Percentiles rank a stretch among this genome's conserved stretches.
Conservation (phyloP, 2,329 filamentous ascomycete genomes). For the Coniochaeta hoffmannii region DNA sequence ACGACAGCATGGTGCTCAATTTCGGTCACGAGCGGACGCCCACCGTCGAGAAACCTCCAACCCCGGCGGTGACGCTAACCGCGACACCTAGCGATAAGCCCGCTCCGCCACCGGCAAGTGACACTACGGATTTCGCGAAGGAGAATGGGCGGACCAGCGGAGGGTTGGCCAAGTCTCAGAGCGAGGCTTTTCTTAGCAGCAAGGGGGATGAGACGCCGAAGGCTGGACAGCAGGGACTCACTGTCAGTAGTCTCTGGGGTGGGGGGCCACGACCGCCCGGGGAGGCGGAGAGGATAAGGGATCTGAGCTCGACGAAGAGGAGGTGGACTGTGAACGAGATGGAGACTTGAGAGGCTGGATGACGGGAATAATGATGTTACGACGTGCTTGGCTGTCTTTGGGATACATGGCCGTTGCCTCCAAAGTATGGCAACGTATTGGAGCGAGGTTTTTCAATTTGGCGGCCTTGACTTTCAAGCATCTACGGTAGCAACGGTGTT, state of each 20-base stretch:
- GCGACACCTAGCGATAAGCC: neutral
- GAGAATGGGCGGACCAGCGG: neutral
- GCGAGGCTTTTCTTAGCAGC: slow-evolving; percentile 1
- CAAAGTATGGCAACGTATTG: no score
- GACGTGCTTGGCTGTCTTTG: neutral
- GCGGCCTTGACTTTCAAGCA: no score
- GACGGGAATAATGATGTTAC: neutral
- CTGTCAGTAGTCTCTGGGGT: slow-evolving; percentile 36
- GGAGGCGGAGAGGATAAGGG: slow-evolving; percentile 37
- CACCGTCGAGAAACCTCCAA: neutral
- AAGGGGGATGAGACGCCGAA: slow-evolving; percentile 23
- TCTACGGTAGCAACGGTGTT: no score
- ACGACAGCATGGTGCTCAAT: slow-evolving; percentile 42
- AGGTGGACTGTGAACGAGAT: slow-evolving; percentile 49
- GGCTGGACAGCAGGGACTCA: slow-evolving; percentile 21
- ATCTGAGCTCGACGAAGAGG: slow-evolving; percentile 39
- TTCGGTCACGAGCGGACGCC: slow-evolving; percentile 33
- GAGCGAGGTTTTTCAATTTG: no score
- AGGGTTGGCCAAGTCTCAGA: neutral
- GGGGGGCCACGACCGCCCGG: slow-evolving; percentile 31
- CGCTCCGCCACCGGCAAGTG: slow-evolving; percentile 6
- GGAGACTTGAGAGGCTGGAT: neutral
- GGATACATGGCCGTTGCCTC: no score
- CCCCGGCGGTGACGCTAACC: neutral
- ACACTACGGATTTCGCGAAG: slow-evolving; percentile 5